phyloP scores from a whole-genome alignment of 2,329 filamentous ascomycete genomes.

The Fusarium anguioides region DNA sequence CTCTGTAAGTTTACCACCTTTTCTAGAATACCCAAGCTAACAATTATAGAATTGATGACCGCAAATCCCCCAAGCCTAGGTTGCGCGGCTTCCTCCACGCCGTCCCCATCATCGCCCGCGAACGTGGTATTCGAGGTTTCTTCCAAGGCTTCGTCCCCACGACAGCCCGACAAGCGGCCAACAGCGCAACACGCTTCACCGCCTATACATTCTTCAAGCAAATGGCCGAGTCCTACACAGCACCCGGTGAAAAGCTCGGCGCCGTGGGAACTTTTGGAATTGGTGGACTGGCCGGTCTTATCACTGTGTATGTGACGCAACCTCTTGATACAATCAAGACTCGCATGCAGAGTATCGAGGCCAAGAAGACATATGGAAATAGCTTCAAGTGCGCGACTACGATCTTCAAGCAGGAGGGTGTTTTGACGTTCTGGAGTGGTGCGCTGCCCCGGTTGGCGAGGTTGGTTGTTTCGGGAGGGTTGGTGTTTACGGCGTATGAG shows the following conservation, averaged over 20 bases:
- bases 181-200: constrained; percentile 90
- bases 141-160: constrained; percentile 98
- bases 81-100: constrained; percentile 94
- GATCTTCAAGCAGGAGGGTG: constrained; percentile 89
- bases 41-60: constrained; percentile 82
- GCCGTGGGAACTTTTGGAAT: constrained; percentile 89
- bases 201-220: constrained; percentile 93
- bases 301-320: constrained; percentile 85
- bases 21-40: background rate
- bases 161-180: constrained; percentile 92
- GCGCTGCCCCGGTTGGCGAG: constrained; percentile 86
- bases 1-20: constrained; percentile 66
- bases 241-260: constrained; percentile 94
- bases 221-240: constrained; percentile 89
- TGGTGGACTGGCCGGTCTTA: constrained; percentile 86
- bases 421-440: constrained; percentile 94
- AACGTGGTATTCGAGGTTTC: constrained; percentile 90
- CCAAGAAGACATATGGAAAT: constrained; percentile 83
- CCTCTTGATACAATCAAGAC: constrained; percentile 96
- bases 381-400: constrained; percentile 83
- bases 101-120: constrained; percentile 84
- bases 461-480: constrained; percentile 90
- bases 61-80: constrained; percentile 84
- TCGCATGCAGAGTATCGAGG: constrained; percentile 95
- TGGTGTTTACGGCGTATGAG: constrained; percentile 99